Evolutionary conservation across 2,329 filamentous ascomycete genomes (phyloP).

Genomic region (Monosporascus sp.): DNA sequence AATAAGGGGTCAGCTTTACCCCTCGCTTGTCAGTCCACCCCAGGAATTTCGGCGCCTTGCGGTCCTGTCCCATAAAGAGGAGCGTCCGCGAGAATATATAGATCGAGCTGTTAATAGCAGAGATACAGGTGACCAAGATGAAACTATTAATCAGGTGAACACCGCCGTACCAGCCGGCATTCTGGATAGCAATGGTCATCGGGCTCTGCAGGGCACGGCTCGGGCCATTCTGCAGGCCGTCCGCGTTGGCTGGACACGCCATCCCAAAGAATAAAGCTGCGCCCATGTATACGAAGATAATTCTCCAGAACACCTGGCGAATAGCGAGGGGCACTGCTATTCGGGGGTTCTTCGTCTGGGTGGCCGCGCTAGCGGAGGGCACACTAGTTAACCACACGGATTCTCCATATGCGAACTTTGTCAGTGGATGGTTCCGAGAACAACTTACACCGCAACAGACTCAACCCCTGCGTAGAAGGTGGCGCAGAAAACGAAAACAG

Average conservation of each 20-base stretch:
- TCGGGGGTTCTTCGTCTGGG: constrained; percentile 53
- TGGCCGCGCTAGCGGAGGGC: constrained; percentile 38
- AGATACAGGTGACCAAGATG: constrained; percentile 67
- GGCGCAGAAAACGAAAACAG: constrained; percentile 64
- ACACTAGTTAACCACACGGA: not conserved
- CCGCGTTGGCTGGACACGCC: constrained; percentile 64
- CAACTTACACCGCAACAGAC: constrained; percentile 49
- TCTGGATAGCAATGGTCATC: constrained; percentile 69
- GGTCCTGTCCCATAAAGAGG: constrained; percentile 68
- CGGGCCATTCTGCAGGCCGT: constrained; percentile 53
- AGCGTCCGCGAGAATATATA: constrained; percentile 73
- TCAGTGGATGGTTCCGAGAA: constrained; percentile 42
- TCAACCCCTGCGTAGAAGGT: constrained; percentile 66
- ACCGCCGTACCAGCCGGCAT: constrained; percentile 66
- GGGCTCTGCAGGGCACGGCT: constrained; percentile 64
- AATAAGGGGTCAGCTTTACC: constrained; percentile 1
- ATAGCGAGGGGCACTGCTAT: constrained; percentile 52
- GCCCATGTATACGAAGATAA: constrained; percentile 61
- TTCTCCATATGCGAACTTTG: too few relatives aligned
- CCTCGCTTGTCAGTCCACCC: constrained; percentile 63
- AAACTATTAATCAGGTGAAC: constrained; percentile 75
- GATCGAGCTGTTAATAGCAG: constrained; percentile 68
- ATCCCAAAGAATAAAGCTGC: constrained; percentile 70
- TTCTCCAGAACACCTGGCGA: constrained; percentile 56
- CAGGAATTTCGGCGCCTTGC: constrained; percentile 65